A percentile compares a stretch with the other conserved stretches of the same genome.
phyloP scores from a whole-genome alignment of 2,329 filamentous ascomycete species.

The Nemania sp. region DNA sequence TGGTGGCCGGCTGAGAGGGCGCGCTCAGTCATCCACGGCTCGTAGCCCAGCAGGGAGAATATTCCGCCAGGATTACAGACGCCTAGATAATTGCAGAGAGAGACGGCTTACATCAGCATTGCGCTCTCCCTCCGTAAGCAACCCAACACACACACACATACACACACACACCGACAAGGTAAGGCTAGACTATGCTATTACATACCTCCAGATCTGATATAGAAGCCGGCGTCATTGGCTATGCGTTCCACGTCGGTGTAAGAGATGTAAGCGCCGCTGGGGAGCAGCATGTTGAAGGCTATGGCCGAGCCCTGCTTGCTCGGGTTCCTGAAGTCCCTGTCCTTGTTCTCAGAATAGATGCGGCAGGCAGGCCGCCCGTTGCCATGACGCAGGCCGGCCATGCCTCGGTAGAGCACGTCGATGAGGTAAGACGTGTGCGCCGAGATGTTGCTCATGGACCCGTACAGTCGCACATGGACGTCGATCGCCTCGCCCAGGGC shows the following conservation, averaged over 20 bases:
- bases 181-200: slow-evolving; percentile 7
- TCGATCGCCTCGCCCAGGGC: slow-evolving; percentile 63
- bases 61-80: slow-evolving; percentile 54
- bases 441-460: slow-evolving; percentile 61
- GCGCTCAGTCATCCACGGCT: slow-evolving; percentile 56
- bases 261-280: slow-evolving; percentile 56
- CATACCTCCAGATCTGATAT: slow-evolving; percentile 60
- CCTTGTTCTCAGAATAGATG: slow-evolving; percentile 59
- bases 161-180: no score
- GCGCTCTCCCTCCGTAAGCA: no score
- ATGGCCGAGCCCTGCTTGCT: slow-evolving; percentile 62
- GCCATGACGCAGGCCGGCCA: slow-evolving; percentile 53
- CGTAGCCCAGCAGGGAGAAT: slow-evolving; percentile 52
- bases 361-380: slow-evolving; percentile 56
- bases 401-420: slow-evolving; percentile 50
- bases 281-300: slow-evolving; percentile 63
- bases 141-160: no score
- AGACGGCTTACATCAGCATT: slow-evolving; percentile 7
- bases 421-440: slow-evolving; percentile 59
- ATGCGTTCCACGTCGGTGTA: slow-evolving; percentile 62
- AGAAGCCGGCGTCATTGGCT: slow-evolving; percentile 59
- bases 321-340: slow-evolving; percentile 53
- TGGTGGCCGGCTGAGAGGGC: slow-evolving; percentile 60
- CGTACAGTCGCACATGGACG: slow-evolving; percentile 58
- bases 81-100: slow-evolving; percentile 41